Base-by-base conservation (phyloP, 306 rosid genomes). In the Gillenia trifoliata region DNA sequence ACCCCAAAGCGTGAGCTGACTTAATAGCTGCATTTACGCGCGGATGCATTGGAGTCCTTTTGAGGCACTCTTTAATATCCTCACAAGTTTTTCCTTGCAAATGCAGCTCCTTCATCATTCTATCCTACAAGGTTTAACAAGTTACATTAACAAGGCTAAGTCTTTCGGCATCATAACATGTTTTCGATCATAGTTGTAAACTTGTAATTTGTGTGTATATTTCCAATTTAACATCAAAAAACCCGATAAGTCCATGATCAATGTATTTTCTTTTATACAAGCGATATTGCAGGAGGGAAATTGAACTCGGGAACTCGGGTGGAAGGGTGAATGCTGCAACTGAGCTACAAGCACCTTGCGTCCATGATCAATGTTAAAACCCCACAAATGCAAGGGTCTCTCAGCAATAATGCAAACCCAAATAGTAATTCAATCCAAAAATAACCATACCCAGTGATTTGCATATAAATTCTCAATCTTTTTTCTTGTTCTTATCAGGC, bases 81-180 rank as follows among this genome's bases (percentile, higher is more conserved):
- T 61, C 16, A 2, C 50, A 11, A 30, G 85, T 84, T 31, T 84
- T 78, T n/a, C 97, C 92, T 73, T 63, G 83, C 11, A 89, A 84
- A 74, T 93, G 93, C 29, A 90, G 91, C 64, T 90, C 90, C 80
- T 57, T 77, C 91, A 82, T 77, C 87, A 90, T 86, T 66, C 77
- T 79, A 63, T 90, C 90, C 93, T 89, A 59, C 45, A 36, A 3
- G 11, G 66, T 17, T 69, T n/a, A n/a, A n/a, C n/a, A n/a, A n/a
- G n/a, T n/a, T n/a, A n/a, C 13, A 72, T 40, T 59, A 72, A 19
- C 67, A 41, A 72, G 40, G 13, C 40, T 4, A 16, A 10, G n/a
- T 40, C 45, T 20, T 71, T 56, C 3, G 2, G 34, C 15, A 55
- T 36, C 61, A 29, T 36, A 33, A 66, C 66, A 25, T 15, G 55